Evolutionary conservation across 768 basidiomycete genomes (phyloP).

Genomic region (Amanita rubescens): DNA sequence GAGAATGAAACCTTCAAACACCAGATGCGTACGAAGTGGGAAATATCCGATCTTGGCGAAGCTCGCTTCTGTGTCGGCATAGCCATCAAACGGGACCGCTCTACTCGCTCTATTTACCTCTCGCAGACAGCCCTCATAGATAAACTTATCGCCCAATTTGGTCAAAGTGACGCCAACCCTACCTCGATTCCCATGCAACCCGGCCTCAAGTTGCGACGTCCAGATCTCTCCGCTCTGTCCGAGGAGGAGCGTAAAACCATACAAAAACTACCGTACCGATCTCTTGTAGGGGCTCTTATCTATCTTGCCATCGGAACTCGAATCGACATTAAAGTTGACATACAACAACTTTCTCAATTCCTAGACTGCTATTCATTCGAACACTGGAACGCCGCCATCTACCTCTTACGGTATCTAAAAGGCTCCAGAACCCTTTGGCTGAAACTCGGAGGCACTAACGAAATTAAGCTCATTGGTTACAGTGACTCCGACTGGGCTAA

Average conservation of each 20-base stretch:
- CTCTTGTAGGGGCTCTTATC: constrained; percentile 13
- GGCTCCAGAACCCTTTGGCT: neutral
- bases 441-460: neutral
- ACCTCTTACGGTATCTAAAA: constrained; percentile 15
- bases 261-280: constrained; percentile 18
- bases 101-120: neutral
- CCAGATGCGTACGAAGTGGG: constrained; percentile 20
- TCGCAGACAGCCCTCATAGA: neutral
- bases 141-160: neutral
- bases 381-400: constrained; percentile 22
- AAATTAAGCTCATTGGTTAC: constrained; percentile 11
- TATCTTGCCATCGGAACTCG: constrained; percentile 16
- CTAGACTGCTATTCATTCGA: constrained; percentile 16
- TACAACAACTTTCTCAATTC: constrained; percentile 20
- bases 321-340: constrained; percentile 21
- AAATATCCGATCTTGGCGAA: constrained; percentile 27
- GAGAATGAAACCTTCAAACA: constrained; percentile 18
- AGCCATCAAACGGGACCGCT: constrained; percentile 21
- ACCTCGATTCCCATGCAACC: neutral
- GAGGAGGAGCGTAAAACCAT: neutral
- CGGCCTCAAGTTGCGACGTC: neutral
- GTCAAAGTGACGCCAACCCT: neutral
- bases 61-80: constrained; percentile 28
- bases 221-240: neutral
- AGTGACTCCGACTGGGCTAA: constrained; percentile 17